phyloP scores from a whole-genome alignment of 2,329 filamentous ascomycete species.

The Rhinocladiella mackenziei region DNA sequence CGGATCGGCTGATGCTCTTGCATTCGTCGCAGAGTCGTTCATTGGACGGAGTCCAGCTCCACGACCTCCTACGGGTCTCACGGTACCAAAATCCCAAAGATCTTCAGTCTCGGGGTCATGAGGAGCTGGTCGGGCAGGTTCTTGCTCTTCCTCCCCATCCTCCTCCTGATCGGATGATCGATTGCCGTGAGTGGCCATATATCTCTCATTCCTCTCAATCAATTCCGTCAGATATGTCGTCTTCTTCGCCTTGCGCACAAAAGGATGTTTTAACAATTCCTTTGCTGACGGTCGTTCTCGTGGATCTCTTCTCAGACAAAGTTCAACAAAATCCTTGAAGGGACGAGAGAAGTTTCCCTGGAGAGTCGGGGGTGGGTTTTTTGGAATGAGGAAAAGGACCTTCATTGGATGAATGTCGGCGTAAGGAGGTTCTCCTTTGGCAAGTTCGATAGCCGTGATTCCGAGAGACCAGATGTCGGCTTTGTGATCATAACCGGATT shows the following conservation, averaged over 20 bases:
- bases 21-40: constrained; percentile 78
- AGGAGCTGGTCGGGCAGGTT: constrained; percentile 36
- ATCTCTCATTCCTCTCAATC: constrained; percentile 84
- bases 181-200: constrained; percentile 74
- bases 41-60: constrained; percentile 64
- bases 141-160: constrained; percentile 54
- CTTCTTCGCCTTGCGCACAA: constrained; percentile 86
- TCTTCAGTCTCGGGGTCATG: constrained; percentile 66
- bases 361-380: constrained; percentile 79
- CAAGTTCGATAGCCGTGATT: constrained; percentile 88
- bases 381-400: constrained; percentile 91
- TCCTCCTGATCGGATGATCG: constrained; percentile 56
- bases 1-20: constrained; percentile 56
- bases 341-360: constrained; percentile 76
- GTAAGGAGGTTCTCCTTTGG: constrained; percentile 88
- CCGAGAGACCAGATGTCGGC: constrained; percentile 97
- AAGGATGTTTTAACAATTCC: constrained; percentile 83
- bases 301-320: constrained; percentile 84
- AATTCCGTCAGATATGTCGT: constrained; percentile 95
- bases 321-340: constrained; percentile 79
- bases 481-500: constrained; percentile 96
- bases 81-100: constrained; percentile 97
- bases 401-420: constrained; percentile 99
- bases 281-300: constrained; percentile 81
- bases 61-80: constrained; percentile 71